Evolutionary conservation across 768 basidiomycete species (phyloP), one percentile per base, ranked within the genome.

Genomic region (Clathrus columnatus): DNA sequence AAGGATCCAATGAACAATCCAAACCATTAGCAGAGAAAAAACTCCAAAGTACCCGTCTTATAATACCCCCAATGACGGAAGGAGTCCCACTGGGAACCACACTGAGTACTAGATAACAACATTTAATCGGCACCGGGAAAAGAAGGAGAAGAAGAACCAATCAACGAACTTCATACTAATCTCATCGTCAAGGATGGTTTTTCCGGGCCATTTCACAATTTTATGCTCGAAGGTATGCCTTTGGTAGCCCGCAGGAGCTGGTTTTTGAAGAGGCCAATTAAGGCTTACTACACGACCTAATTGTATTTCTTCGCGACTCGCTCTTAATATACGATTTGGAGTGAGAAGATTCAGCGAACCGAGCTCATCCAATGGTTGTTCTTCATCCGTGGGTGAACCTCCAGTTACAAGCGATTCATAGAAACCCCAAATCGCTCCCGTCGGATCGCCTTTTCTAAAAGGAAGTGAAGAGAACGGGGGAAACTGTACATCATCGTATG

Each of bases 321-420:
- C 51, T 29, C 46, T 46, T 8, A 58, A 28, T 3, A 59, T 53
- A 28, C 51, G 51, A 21, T 53, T 42, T 21, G 54, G 54, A 10
- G 58, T 59, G 44, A 59, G 54, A 18, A 59, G 50, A 45, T 59
- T 59, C 32, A 59, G 26, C 32, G 58, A 45, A 4, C 58, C 58
- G 29, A 59, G 58, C 48, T 56, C 24, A 29, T 59, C 58, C 18
- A 27, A 48, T 50, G 45, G 36, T n/a, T n/a, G n/a, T n/a, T n/a
- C n/a, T n/a, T n/a, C n/a, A n/a, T n/a, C 36, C 11, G 36, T 14
- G 4, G 11, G 4, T 36, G 36, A 36, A 8, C n/a, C n/a, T 11
- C n/a, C 36, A 14, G 11, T 2, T 11, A 11, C 14, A 24, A 52
- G 41, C 24, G 7, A 41, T 27, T 52, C 51, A 43, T 52, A 52